Conservation (phyloP, 371 early-diverging fungal genomes). For the Actinomortierella ambigua region DNA sequence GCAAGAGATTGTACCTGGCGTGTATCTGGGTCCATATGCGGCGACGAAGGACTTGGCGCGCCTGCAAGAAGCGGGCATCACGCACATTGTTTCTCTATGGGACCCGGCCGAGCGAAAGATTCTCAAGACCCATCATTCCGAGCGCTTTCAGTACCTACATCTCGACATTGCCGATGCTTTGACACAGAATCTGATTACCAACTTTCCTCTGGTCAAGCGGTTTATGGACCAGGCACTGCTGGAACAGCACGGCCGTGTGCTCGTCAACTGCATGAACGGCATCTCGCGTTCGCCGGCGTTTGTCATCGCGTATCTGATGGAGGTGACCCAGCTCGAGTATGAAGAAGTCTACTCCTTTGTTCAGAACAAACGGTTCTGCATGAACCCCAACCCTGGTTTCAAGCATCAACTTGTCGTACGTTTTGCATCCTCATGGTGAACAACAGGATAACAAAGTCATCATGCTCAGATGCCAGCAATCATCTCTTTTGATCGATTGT, state of each 20-base stretch:
- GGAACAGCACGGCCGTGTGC: slow-evolving; percentile 59
- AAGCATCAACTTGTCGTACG: slow-evolving; percentile 78
- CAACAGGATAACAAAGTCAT: not conserved
- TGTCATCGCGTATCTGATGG: slow-evolving; percentile 89
- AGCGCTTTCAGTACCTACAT: slow-evolving; percentile 52
- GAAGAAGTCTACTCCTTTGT: slow-evolving; percentile 80
- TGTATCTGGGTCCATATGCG: slow-evolving; percentile 83
- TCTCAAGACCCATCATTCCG: slow-evolving; percentile 47
- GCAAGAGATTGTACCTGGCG: slow-evolving; percentile 80
- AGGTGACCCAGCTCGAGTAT: slow-evolving; percentile 65
- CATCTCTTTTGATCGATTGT: not conserved
- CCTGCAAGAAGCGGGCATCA: slow-evolving; percentile 61
- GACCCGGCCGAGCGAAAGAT: slow-evolving; percentile 64
- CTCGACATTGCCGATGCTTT: slow-evolving; percentile 67
- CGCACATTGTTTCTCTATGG: slow-evolving; percentile 77
- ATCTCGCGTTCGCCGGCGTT: slow-evolving; percentile 87
- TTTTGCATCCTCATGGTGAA: not conserved
- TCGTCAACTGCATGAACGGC: slow-evolving; percentile 88
- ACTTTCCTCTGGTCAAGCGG: slow-evolving; percentile 65
- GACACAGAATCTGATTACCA: slow-evolving; percentile 77
- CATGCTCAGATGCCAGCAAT: not conserved
- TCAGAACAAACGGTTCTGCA: slow-evolving; percentile 83
- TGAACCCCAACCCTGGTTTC: slow-evolving; percentile 84
- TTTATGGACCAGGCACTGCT: slow-evolving; percentile 62
- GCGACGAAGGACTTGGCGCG: slow-evolving; percentile 62